Evolutionary conservation across 306 rosid genomes (phyloP), one percentile per base, ranked within the genome.

Genomic region (Gillenia trifoliata): DNA sequence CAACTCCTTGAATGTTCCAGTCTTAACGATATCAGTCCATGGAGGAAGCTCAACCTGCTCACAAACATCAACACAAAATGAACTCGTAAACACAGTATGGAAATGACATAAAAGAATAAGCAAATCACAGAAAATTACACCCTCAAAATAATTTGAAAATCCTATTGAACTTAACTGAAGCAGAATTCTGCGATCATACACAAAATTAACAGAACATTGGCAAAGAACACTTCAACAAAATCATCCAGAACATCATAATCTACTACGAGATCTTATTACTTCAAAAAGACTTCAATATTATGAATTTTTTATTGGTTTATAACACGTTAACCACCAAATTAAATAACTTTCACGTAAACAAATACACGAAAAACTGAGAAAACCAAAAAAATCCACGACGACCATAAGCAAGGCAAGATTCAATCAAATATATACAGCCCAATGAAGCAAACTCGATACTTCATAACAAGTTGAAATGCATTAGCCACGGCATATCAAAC

Each of bases 1-100:
- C 20, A 86, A 68, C 72, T 86, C 90, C 76, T 86, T 86, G 54
- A 86, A 86, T n/a, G 25, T 77, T 2, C 83, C 90, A 66, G 90
- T 86, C 79, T 86, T 86, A 6, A 86, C 90, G 12, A 86, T 82
- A 75, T 86, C 90, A 11, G 88, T 84, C 88, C 88, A 86, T 1
- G 78, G 81, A 16, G 90, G 90, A 33, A 86, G 86, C 64, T 86
- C 90, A 22, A 86, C 28, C 90, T 86, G 68, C 52, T 25, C 38
- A 22, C 2, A 3, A 4, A n/a, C 6, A n/a, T 36, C 10, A 29
- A 55, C 5, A 16, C 40, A 9, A 50, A 33, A 72, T 30, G 8
- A 30, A 17, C 16, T 36, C 31, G 11, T 54, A 52, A 55, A 20
- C 31, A 52, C 6, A 20, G 31, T 4, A 25, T 2, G 31, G 31